Base-by-base conservation (phyloP, 78 protist genomes). In the Neovahlkampfia damariscottae region DNA sequence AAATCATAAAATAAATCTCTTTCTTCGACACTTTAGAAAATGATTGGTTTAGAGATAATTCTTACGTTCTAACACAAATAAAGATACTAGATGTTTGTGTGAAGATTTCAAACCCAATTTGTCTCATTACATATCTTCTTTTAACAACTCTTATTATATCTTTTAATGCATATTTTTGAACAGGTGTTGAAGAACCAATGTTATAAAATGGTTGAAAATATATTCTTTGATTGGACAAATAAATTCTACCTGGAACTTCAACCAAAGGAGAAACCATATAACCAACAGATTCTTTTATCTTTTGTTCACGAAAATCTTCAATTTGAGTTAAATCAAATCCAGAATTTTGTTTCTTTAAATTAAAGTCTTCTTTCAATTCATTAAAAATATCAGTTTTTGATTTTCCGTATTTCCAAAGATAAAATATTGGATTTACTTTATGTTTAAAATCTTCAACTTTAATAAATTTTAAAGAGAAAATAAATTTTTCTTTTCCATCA, bases 171-270 rank as follows among this genome's bases (percentile, higher is more conserved):
- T 50, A 50, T 19, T 50, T 50, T 50, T 77, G 40, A 36, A 87
- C 89, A 35, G 87, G 69, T 10, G 71, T 66, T 0, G 80, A 70
- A n/a, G 86, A 76, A n/a, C n/a, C n/a, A 6, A 89, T 67, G 29
- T 86, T 83, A 68, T 84, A 82, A 79, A 84, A 76, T 39, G 95
- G 88, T 69, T 88, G 93, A 79, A 89, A 91, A 58, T 91, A 91
- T 4, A 91, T 27, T 36, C 81, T 8, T 27, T 32, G 31, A 66
- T 81, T 84, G 3, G 95, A 85, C 36, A 91, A 58, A 19, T 80
- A 10, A 5, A 87, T 10, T 7, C 90, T 72, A 19, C 95, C 95
- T 0, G 93, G 93, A 7, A 80, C 74, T 71, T 81, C 70, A 8
- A 79, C 86, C 28, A 89, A 69, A 30, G 95, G 93, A 30, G 84